Evolutionary conservation across 2,329 filamentous ascomycete genomes (phyloP).

Genomic region (Phaeomoniella chlamydospora): DNA sequence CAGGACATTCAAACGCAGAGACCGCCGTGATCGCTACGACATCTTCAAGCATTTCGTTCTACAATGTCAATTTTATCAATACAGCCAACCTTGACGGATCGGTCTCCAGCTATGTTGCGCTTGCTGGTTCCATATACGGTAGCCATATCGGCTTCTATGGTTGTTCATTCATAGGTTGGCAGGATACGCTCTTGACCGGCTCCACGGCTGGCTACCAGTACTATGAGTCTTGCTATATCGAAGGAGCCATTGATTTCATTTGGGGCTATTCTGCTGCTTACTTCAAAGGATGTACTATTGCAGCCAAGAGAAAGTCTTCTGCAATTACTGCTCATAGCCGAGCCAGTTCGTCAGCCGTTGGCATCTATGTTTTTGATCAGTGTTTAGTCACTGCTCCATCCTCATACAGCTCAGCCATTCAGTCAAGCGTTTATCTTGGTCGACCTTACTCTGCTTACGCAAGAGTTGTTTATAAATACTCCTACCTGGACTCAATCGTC

Average conservation of each 20-base stretch:
- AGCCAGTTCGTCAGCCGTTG: conserved; percentile 8
- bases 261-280: conserved; percentile 17
- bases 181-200: conserved; percentile 36
- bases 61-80: conserved; percentile 9
- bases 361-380: conserved; percentile 13
- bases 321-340: conserved; percentile 11
- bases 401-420: conserved; percentile 9
- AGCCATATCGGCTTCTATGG: conserved; percentile 29
- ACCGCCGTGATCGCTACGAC: conserved; percentile 11
- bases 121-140: conserved; percentile 7
- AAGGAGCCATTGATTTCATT: conserved; percentile 36
- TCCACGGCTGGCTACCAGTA: conserved; percentile 27
- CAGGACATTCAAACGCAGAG: conserved; percentile 12
- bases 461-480: conserved; percentile 10
- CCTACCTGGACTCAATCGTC: conserved; percentile 7
- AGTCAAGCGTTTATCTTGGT: conserved; percentile 8
- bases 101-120: conserved; percentile 8
- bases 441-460: conserved; percentile 10
- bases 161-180: conserved; percentile 29
- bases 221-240: conserved; percentile 28
- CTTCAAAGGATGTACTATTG: conserved; percentile 16
- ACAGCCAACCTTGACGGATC: conserved; percentile 15
- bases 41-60: conserved; percentile 10
- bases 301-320: conserved; percentile 12
- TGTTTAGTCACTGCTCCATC: conserved; percentile 14